Base-by-base conservation (phyloP, 371 early-diverging fungal species). In the Mortierella sp. region DNA sequence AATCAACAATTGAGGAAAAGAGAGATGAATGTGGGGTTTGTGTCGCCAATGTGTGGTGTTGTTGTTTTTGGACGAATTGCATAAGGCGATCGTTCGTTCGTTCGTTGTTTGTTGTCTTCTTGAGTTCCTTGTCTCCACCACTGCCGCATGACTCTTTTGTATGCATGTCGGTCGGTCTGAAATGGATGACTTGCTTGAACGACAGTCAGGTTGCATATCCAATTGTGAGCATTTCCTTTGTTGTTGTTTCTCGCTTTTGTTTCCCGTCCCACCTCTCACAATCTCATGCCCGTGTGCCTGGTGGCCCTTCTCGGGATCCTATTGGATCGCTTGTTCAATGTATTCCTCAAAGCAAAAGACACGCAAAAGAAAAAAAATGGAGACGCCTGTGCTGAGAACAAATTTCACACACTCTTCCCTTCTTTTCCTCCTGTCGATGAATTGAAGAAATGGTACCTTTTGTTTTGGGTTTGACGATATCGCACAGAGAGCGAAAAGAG, bases 321-420 rank as follows among this genome's bases (percentile, higher is more conserved):
- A 67, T 67, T 67, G 67, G 67, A 11, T 67, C 21, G 24, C 40
- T 9, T 64, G 3, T 2, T 19, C 61, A 19, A 34, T 16, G 34
- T 54, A n/a, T 54, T 16, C 21, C 21, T n/a, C n/a, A 54, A 54
- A 54, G 50, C 16, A 54, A 9, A 51, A 13, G 19, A 51, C 5
- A 51, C 0, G 19, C 16, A 54, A 21, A n/a, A 24, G 9, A 13
- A 6, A 31, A 1, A 61, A 19, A 34, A 16, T 34, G 61, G 34
- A 61, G 19, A 31, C 40, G 37, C 67, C 67, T 67, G 67, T 67
- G 67, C 67, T 67, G 67, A 67, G 67, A 67, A 67, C 67, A 40
- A 64, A 67, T 50, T 50, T 50, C 50, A 67, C 31, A 61, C 34
- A 24, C 34, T 24, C 24, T 14, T 40, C 34, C 24, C 9, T 37